phyloP scores from a whole-genome alignment of 1,139 yeast species.

The Yamadazyma buinensis region DNA sequence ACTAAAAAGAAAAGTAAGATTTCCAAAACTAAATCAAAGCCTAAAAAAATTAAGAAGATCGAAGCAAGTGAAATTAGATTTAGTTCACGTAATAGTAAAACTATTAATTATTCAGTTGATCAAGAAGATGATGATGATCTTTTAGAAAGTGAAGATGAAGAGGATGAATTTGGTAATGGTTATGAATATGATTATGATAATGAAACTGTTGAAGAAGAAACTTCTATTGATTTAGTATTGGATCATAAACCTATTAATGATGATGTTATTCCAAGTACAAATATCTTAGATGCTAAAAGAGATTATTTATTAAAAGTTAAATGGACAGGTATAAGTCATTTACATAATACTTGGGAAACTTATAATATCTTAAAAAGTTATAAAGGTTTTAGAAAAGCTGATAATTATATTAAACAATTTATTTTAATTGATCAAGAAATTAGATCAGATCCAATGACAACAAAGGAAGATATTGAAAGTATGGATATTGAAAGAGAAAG shows the following conservation, averaged over 20 bases:
- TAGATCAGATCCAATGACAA: slow-evolving; percentile 73
- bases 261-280: slow-evolving; percentile 32
- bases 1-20: slow-evolving; percentile 8
- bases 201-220: slow-evolving; percentile 42
- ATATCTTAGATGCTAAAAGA: slow-evolving; percentile 42
- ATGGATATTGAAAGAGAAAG: slow-evolving; percentile 91
- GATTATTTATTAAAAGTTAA: slow-evolving; percentile 69
- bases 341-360: slow-evolving; percentile 93
- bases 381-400: slow-evolving; percentile 82
- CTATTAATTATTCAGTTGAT: slow-evolving; percentile 75
- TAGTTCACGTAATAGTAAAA: slow-evolving; percentile 68
- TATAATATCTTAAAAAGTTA: slow-evolving; percentile 52
- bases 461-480: slow-evolving; percentile 86
- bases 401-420: slow-evolving; percentile 81
- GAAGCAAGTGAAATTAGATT: slow-evolving; percentile 54
- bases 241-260: slow-evolving; percentile 42
- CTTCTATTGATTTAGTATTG: slow-evolving; percentile 49
- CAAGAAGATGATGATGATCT: slow-evolving; percentile 63
- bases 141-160: slow-evolving; percentile 43
- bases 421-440: slow-evolving; percentile 72
- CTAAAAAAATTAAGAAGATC: slow-evolving; percentile 9
- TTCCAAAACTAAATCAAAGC: slow-evolving; percentile 13
- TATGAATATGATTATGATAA: slow-evolving; percentile 32
- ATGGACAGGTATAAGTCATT: slow-evolving; percentile 86
- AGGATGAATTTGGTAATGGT: slow-evolving; percentile 33